Conservation (phyloP, 495 filamentous ascomycete species). For the Bryoglossum gracile region DNA sequence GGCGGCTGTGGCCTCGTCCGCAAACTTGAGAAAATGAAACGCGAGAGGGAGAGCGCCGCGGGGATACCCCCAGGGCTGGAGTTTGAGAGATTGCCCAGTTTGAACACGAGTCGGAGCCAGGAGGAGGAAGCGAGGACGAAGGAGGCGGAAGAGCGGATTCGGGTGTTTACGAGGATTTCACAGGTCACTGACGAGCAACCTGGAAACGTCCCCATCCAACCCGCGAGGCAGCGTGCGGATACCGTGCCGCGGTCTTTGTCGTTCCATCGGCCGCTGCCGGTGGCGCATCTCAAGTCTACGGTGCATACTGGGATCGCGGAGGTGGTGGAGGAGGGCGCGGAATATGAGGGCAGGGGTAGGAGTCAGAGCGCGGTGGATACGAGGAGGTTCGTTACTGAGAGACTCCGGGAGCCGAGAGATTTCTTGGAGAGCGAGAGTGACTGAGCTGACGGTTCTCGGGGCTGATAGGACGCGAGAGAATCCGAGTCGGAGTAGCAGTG, state of each 20-base stretch:
- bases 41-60: not conserved
- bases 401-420: not conserved
- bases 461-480: not conserved
- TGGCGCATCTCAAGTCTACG: too few species aligned
- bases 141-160: conserved; percentile 9
- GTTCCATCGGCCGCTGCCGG: conserved; percentile 2
- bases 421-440: conserved; percentile 5
- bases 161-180: conserved; percentile 7
- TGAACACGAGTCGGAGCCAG: conserved; percentile 2
- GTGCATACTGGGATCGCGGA: not conserved
- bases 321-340: not conserved
- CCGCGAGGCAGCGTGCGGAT: too few species aligned
- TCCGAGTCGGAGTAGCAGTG: not conserved
- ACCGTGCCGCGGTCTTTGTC: not conserved
- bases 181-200: too few species aligned
- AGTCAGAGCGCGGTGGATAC: not conserved
- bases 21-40: conserved; percentile 1
- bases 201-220: too few species aligned
- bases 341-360: not conserved
- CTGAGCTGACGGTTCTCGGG: too few species aligned
- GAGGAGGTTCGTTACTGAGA: conserved; percentile 9
- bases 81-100: conserved; percentile 17
- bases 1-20: conserved; percentile 14
- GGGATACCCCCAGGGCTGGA: conserved; percentile 4
- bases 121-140: conserved; percentile 3